phyloP scores from a whole-genome alignment of 768 basidiomycete genomes.

The Serendipita sp. region DNA sequence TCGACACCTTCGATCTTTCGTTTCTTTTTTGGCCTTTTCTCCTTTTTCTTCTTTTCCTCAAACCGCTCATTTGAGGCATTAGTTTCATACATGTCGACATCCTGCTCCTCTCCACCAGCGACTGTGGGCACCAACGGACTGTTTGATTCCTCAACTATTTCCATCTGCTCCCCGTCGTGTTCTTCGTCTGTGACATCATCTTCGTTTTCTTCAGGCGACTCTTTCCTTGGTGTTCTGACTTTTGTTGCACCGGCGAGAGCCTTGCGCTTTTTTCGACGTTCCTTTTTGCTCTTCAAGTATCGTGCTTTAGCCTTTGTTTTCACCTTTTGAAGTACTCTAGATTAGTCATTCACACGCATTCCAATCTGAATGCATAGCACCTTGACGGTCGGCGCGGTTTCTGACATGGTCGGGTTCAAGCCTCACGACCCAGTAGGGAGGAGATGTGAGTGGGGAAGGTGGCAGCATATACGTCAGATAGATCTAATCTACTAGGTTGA shows the following conservation, averaged over 20 bases:
- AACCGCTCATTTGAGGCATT: background rate
- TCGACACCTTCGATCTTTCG: slow-evolving; percentile 9
- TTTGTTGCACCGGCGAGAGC: slow-evolving; percentile 18
- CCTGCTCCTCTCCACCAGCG: slow-evolving; percentile 9
- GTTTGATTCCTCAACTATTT: slow-evolving; percentile 14
- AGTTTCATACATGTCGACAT: slow-evolving; percentile 7
- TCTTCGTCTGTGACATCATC: background rate
- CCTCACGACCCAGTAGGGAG: background rate
- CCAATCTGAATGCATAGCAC: background rate
- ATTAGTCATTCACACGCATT: too few relatives aligned
- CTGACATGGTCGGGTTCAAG: background rate
- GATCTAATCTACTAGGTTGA: too few relatives aligned
- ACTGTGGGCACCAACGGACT: slow-evolving; percentile 4
- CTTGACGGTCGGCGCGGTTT: background rate
- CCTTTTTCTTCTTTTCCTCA: slow-evolving; percentile 9
- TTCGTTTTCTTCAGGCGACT: slow-evolving; percentile 16
- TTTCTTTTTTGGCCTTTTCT: background rate
- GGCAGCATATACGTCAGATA: too few relatives aligned
- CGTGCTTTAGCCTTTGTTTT: slow-evolving; percentile 61
- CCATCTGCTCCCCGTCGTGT: slow-evolving; percentile 8
- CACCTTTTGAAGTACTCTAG: slow-evolving; percentile 19
- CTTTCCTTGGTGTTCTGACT: slow-evolving; percentile 13
- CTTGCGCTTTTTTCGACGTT: slow-evolving; percentile 40
- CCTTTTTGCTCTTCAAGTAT: slow-evolving; percentile 59
- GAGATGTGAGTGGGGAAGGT: background rate